phyloP scores from a whole-genome alignment of 2,329 filamentous ascomycete species.

The Calcarisporium arbuscula region DNA sequence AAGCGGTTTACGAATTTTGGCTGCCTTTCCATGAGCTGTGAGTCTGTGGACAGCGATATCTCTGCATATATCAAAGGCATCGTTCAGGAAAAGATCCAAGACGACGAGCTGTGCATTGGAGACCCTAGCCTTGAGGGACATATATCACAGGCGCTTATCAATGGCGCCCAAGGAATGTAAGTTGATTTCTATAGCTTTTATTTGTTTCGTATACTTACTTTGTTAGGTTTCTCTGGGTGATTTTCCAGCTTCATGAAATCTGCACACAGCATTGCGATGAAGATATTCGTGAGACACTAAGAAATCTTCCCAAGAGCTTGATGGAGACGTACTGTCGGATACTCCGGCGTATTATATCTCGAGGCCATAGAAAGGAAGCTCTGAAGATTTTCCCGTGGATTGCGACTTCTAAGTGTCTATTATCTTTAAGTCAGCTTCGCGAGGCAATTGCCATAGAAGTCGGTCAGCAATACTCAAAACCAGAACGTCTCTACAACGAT shows the following conservation, averaged over 20 bases:
- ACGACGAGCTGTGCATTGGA: constrained; percentile 11
- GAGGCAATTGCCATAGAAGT: constrained; percentile 31
- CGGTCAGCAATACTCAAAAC: constrained; percentile 13
- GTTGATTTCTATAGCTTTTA: too few relatives aligned
- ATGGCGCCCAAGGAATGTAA: constrained; percentile 28
- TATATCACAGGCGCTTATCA: constrained; percentile 19
- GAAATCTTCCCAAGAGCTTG: constrained; percentile 9
- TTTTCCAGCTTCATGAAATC: constrained; percentile 28
- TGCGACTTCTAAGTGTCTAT: constrained; percentile 20
- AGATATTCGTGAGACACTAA: constrained; percentile 9
- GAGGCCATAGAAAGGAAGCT: background rate
- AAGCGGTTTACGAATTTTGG: constrained; percentile 4
- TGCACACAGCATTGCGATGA: constrained; percentile 19
- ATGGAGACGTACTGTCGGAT: constrained; percentile 10
- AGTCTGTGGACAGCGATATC: constrained; percentile 5
- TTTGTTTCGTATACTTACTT: background rate
- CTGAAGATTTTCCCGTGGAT: constrained; percentile 19
- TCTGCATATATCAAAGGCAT: constrained; percentile 7
- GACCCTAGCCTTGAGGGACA: constrained; percentile 14
- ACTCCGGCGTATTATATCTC: constrained; percentile 8
- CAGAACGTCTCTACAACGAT: constrained; percentile 18
- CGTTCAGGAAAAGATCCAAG: constrained; percentile 5
- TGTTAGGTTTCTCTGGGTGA: constrained; percentile 33
- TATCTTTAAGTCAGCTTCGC: constrained; percentile 27
- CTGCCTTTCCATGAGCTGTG: constrained; percentile 5